These are phyloP conservation scores for Keithomyces neogunnii DNA, from an alignment of 2,329 filamentous ascomycete genomes.

Conservation along the genomic window DNA sequence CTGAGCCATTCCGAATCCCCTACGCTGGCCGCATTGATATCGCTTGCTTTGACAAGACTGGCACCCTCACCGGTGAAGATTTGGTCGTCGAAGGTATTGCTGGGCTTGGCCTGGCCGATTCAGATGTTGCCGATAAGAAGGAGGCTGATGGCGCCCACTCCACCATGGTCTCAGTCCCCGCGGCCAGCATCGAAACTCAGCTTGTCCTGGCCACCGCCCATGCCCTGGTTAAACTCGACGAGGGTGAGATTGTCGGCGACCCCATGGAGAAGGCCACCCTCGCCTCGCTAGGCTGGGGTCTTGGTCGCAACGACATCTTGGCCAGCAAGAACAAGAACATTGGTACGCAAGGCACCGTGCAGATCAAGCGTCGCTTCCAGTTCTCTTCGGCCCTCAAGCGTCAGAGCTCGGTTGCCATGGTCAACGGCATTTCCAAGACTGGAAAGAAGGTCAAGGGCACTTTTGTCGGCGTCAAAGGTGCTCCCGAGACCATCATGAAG, in stretches of 20 bases:
- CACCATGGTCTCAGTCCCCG: constrained; percentile 61
- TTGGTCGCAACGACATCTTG: constrained; percentile 84
- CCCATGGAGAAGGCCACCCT: constrained; percentile 99
- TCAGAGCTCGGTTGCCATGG: constrained; percentile 86
- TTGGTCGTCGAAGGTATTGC: constrained; percentile 95
- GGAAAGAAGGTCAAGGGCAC: constrained; percentile 74
- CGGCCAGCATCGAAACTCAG: constrained; percentile 73
- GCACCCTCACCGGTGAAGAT: constrained; percentile 92
- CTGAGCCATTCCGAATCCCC: constrained; percentile 96
- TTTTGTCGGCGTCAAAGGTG: constrained; percentile 93
- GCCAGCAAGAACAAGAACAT: constrained; percentile 44
- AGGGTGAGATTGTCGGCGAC: constrained; percentile 94
- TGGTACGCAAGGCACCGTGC: constrained; percentile 58
- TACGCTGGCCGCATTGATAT: constrained; percentile 93
- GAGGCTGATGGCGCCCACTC: constrained; percentile 79
- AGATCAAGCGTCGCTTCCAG: constrained; percentile 94
- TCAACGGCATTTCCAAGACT: constrained; percentile 63
- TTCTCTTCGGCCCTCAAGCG: constrained; percentile 96
- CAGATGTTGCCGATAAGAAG: constrained; percentile 53
- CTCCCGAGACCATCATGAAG: constrained; percentile 90
- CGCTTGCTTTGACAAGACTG: constrained; percentile 98
- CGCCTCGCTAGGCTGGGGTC: constrained; percentile 77
- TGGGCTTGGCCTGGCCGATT: constrained; percentile 66
- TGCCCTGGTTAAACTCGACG: constrained; percentile 89
- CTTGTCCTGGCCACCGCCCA: constrained; percentile 92